These are phyloP conservation scores for Blastobotrys capitulatus DNA, from an alignment of 1,139 yeast species.

Conservation along the genomic window DNA sequence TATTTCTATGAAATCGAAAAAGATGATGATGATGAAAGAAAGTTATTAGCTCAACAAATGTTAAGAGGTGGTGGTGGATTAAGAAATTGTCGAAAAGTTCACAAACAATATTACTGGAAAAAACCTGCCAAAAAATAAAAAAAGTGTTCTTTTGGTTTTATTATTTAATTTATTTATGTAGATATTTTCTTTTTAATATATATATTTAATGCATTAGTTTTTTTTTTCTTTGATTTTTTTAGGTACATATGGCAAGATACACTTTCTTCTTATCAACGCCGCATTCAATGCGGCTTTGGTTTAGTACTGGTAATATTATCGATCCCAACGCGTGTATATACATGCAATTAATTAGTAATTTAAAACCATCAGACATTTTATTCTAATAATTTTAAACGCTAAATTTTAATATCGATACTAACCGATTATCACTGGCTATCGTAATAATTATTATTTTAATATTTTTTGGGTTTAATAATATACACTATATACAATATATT, in stretches of 20 bases:
- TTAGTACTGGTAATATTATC: no score
- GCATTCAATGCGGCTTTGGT: no score
- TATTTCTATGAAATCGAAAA: constrained; percentile 83
- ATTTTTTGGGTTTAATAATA: no score
- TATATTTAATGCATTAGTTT: neutral
- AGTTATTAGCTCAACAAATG: constrained; percentile 56
- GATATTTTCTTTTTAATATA: neutral
- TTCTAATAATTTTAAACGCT: no score
- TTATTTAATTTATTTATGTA: neutral
- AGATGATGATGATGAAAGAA: constrained; percentile 68
- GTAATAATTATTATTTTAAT: no score
- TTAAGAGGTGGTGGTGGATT: constrained; percentile 75
- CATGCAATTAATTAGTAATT: no score
- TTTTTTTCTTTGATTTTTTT: neutral
- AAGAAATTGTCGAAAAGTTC: constrained; percentile 87
- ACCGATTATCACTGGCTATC: no score
- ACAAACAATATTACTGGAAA: constrained; percentile 56
- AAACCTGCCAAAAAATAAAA: constrained; percentile 22
- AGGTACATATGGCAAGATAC: neutral
- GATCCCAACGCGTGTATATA: no score
- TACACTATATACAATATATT: no score
- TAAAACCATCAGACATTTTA: no score
- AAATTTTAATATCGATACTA: no score
- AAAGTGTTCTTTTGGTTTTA: neutral
- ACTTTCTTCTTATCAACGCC: neutral